A percentile compares a stretch with the other conserved stretches of the same genome.
phyloP scores from a whole-genome alignment of 2,329 filamentous ascomycete species.

The Metarhizium anisopliae region DNA sequence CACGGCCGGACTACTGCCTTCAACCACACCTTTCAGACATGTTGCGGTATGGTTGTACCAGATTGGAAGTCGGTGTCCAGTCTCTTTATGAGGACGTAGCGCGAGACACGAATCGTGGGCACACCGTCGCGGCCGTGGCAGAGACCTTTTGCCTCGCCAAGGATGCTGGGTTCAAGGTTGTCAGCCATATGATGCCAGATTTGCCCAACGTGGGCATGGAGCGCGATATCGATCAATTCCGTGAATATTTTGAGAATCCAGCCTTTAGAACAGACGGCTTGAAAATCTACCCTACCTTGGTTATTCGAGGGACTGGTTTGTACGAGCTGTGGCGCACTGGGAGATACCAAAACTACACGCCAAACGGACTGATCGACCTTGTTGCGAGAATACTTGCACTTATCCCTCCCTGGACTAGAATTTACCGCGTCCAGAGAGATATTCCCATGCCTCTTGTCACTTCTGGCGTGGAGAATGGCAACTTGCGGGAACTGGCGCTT shows the following conservation, averaged over 20 bases:
- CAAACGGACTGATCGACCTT: constrained; percentile 90
- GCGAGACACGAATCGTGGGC: constrained; percentile 92
- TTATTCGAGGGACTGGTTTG: constrained; percentile 90
- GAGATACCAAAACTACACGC: constrained; percentile 96
- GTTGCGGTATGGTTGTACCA: constrained; percentile 94
- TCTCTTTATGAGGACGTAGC: constrained; percentile 97
- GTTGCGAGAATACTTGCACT: constrained; percentile 93
- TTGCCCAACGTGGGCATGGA: constrained; percentile 98
- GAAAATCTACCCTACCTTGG: constrained; percentile 96
- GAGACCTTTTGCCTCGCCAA: constrained; percentile 97
- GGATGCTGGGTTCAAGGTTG: constrained; percentile 97
- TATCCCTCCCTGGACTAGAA: constrained; percentile 94
- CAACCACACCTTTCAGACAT: constrained; percentile 93
- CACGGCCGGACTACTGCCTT: constrained; percentile 89
- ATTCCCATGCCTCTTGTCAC: constrained; percentile 99
- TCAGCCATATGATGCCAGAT: constrained; percentile 99
- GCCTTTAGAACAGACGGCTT: constrained; percentile 92
- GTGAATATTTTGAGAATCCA: constrained; percentile 96
- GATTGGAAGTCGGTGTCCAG: constrained; percentile 90
- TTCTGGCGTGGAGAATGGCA: constrained; percentile 95
- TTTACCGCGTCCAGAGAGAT: constrained; percentile 96
- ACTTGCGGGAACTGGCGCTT: constrained; percentile 83
- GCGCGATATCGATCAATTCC: constrained; percentile 90
- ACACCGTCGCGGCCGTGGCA: constrained; percentile 89
- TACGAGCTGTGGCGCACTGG: constrained; percentile 98